Base-by-base conservation (phyloP, 1,139 yeast species). In the Scheffersomyces cryptocercus region DNA sequence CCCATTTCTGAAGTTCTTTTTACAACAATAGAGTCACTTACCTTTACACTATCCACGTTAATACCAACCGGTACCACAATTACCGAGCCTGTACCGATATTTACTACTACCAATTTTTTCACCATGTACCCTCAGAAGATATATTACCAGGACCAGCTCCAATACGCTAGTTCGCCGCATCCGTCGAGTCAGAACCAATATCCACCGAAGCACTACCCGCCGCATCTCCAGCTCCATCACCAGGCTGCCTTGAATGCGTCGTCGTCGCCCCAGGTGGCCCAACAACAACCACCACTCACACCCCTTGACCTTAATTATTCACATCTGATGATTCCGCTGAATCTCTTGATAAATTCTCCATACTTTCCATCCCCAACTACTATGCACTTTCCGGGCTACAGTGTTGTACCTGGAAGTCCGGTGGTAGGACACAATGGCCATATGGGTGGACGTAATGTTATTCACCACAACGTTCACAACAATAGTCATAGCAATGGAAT, bases 251-350 rank as follows among this genome's bases (percentile, higher is more conserved):
- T 31, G 24, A 31, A 31, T 13, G 24, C 15, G 26, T 20, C 26
- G 26, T 20, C 26, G 26, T 20, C 26, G 26, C 26, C 26, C 26
- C 26, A 20, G 26, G 26, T 20, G 26, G 26, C 8, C 10, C 35
- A 31, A 12, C 34, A 31, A 13, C 35, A 31, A 20, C 46, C 47
- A n/a, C 59, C 54, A 37, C 40, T 50, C 38, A 71, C 83, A 3
- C 84, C 85, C 1, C 68, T 79, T 51, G 85, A 81, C 52, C 58
- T 75, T 45, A 62, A 73, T 5, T 80, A 78, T 54, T 79, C 84
- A 8, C 76, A 84, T n/a, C 79, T 86, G 13, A 73, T 85, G 73
- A 66, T 86, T 33, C 93, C 93, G 1, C 75, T 88, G 24, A 88
- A 84, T 55, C 65, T 86, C 42, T 66, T 86, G 41, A 67, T 84